Conservation (phyloP, 2,329 filamentous ascomycete genomes). For the Orbilia blumenaviensis region DNA sequence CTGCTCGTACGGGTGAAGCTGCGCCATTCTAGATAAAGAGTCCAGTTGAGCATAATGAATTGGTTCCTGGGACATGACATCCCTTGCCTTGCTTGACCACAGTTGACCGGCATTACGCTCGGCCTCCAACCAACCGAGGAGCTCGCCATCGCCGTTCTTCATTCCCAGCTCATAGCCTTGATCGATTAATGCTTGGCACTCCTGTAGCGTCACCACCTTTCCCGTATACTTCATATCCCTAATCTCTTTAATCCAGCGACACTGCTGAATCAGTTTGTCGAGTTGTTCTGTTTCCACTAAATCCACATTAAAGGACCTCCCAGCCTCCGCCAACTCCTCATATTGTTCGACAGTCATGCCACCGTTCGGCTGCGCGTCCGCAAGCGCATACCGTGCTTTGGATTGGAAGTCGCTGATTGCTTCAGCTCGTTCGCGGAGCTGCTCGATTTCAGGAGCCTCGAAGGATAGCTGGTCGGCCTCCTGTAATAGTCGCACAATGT, state of each 20-base stretch:
- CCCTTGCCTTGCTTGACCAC: conserved; percentile 92
- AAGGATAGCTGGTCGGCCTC: conserved; percentile 89
- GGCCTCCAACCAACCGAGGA: conserved; percentile 78
- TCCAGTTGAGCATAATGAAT: conserved; percentile 96
- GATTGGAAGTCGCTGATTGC: conserved; percentile 85
- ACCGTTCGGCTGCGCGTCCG: conserved; percentile 69
- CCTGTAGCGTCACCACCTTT: conserved; percentile 71
- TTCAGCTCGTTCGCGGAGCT: conserved; percentile 83
- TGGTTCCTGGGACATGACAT: conserved; percentile 88
- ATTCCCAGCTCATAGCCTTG: conserved; percentile 81
- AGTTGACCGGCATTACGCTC: conserved; percentile 79
- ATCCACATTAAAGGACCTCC: conserved; percentile 88
- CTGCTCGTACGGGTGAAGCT: conserved; percentile 73
- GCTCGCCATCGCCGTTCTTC: conserved; percentile 72
- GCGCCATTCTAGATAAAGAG: conserved; percentile 84
- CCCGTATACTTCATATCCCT: conserved; percentile 50
- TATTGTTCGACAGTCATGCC: conserved; percentile 73
- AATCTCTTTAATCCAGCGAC: conserved; percentile 75
- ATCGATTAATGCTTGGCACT: conserved; percentile 80
- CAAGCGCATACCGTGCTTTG: conserved; percentile 75
- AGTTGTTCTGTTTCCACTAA: conserved; percentile 86
- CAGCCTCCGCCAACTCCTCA: conserved; percentile 89
- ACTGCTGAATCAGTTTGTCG: conserved; percentile 80
- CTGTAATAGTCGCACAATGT: conserved; percentile 82
- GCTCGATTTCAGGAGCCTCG: conserved; percentile 87